Base-by-base conservation (phyloP, 306 rosid genomes). In the Arachis hypogaea region DNA sequence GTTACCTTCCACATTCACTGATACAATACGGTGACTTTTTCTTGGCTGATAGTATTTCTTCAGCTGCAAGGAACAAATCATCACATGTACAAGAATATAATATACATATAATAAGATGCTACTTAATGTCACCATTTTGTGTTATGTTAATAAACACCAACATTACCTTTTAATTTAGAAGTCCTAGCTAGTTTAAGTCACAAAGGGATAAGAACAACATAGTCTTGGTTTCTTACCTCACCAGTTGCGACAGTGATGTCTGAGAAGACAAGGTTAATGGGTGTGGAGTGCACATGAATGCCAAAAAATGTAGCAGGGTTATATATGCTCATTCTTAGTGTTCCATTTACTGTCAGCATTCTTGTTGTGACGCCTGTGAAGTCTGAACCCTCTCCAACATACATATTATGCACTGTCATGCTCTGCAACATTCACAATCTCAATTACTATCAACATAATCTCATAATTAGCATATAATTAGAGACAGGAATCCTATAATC, bases 271-370 rank as follows among this genome's bases (percentile, higher is more conserved):
- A 94, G 96, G 78, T 76, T 82, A 82, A 89, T 73, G 47, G 93
- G 85, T 4, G 89, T 52, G 65, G 96, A 89, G 88, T 82, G 90
- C 0, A 94, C 95, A 66, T 94, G 97, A 36, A 94, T 94, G 38
- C 99, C 99, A 74, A 92, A 94, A 61, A 89, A 80, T 6, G 97
- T 84, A 59, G 99, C 95, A 60, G 99, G 94, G 73, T 94, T 94
- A 78, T 86, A 90, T 4, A 94, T 86, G 63, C 54, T 88, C 75
- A 94, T 81, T 75, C 70, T 84, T 49, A 92, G 29, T 18, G 99
- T 75, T 11, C 90, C 89, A 75, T 94, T 94, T 59, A 94, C 76
- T 51, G 99, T 92, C 76, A 88, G 60, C 88, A 94, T 61, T 87
- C 83, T 94, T 76, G 99, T 89, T 69, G 81, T 79, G 9, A 94